Conservation (phyloP, 176 grass and related monocot species). For the Zea luxurians region DNA sequence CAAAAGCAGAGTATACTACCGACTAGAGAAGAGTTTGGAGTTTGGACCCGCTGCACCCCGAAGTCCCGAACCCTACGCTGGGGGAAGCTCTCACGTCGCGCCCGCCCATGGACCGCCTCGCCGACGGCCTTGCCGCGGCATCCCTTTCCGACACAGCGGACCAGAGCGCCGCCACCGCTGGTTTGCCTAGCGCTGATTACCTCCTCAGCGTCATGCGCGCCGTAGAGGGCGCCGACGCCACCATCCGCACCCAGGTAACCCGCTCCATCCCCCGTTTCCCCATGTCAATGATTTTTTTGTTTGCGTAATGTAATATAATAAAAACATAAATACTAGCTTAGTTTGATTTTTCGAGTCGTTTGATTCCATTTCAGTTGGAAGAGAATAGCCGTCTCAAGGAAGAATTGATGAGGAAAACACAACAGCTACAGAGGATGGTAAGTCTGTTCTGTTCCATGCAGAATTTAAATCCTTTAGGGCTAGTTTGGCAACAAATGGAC, state of each 20-base stretch:
- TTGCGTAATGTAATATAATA: background rate
- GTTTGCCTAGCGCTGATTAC: background rate
- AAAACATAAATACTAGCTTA: background rate
- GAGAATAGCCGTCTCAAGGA: slow-evolving; percentile 85
- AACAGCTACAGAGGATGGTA: slow-evolving; percentile 67
- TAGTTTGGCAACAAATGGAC: too few relatives aligned
- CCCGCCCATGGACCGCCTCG: slow-evolving; percentile 48
- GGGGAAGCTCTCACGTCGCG: background rate
- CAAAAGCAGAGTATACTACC: background rate
- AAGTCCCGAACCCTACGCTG: background rate
- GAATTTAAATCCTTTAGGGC: background rate
- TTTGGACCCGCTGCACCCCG: background rate
- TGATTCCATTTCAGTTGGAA: slow-evolving; percentile 54
- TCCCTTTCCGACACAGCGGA: slow-evolving; percentile 23
- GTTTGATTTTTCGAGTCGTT: background rate
- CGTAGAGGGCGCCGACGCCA: slow-evolving; percentile 74
- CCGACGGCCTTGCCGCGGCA: slow-evolving; percentile 27
- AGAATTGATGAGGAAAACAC: slow-evolving; percentile 63
- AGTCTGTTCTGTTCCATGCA: background rate
- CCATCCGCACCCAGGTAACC: slow-evolving; percentile 74
- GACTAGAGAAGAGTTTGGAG: background rate
- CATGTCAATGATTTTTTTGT: too few relatives aligned
- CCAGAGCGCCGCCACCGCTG: background rate
- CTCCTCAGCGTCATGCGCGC: slow-evolving; percentile 65
- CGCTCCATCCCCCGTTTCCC: background rate